Evolutionary conservation across 2,329 filamentous ascomycete genomes (phyloP), one percentile per base, ranked within the genome.

Genomic region (Plenodomus lindquistii): DNA sequence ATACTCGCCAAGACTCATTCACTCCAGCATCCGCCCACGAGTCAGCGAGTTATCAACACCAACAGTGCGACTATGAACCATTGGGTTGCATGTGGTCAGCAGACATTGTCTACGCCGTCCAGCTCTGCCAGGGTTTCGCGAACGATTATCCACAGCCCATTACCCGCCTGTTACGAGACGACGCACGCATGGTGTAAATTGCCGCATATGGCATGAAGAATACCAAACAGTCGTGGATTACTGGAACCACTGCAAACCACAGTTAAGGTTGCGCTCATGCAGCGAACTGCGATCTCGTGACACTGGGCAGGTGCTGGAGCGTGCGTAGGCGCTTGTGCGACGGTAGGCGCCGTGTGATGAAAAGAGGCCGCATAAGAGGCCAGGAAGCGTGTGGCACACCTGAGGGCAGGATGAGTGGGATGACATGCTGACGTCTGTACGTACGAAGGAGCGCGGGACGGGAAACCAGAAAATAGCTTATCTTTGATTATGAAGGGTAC

Each of bases 211-310:
- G 66, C 42, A 69, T 40, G 15, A 31, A 18, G 29, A n/a, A 29
- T 19, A 24, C 34, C 27, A 48, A 42, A 31, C 27, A 8, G 11
- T 54, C 53, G 46, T 69, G 46, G 66, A 69, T 62, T 50, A 49
- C 66, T 69, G 65, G 63, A 69, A 67, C 63, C 46, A 48, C 63
- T 67, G 63, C 63, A 62, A 67, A 67, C 66, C 56, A 48, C 53
- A 50, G 44, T 51, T 60, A 63, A 48, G 55, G 46, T 50, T 50
- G 45, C 18, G 39, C 40, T 43, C 37, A 46, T 57, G 54, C 54
- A 58, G 58, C 48, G 19, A 42, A 37, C 36, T 48, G 10, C 42
- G 47, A 46, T 62, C 55, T 59, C 57, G 51, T 59, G 55, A 40
- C 17, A 27, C n/a, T 29, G 38, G 29, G 20, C 21, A 16, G 9